phyloP scores from a whole-genome alignment of 2,329 filamentous ascomycete species.

The Tympanopsis confertula region DNA sequence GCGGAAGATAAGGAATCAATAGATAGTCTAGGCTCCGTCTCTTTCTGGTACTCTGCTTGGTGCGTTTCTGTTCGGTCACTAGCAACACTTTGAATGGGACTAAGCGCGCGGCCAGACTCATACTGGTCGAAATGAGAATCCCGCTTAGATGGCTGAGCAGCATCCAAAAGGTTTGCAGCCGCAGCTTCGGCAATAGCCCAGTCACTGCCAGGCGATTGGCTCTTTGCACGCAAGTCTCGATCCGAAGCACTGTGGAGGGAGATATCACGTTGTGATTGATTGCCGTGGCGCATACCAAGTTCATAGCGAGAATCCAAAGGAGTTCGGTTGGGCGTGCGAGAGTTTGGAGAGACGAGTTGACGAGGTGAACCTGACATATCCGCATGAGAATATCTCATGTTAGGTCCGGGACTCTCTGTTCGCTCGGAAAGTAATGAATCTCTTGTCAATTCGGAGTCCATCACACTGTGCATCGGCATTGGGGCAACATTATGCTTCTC shows the following conservation, averaged over 20 bases:
- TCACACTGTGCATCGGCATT: background rate
- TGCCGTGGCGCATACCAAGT: background rate
- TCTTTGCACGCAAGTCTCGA: background rate
- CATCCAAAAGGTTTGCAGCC: background rate
- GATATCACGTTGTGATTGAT: background rate
- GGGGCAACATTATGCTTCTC: background rate
- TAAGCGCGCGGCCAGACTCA: background rate
- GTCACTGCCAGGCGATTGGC: background rate
- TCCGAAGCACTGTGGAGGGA: background rate
- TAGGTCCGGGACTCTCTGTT: background rate
- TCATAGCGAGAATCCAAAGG: background rate
- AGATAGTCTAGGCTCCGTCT: background rate
- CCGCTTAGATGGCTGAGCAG: background rate
- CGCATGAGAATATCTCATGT: too few species aligned
- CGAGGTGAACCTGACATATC: background rate
- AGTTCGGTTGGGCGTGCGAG: background rate
- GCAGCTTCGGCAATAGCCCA: background rate
- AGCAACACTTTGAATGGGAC: slow-evolving; percentile 1
- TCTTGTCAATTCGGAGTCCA: background rate
- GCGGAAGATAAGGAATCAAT: background rate
- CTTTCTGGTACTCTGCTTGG: background rate
- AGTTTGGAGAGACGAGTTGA: background rate
- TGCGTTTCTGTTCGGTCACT: background rate
- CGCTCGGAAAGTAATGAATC: background rate
- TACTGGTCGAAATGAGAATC: too few species aligned